Conservation (phyloP, 768 basidiomycete genomes). For the Candolleomyces aberdarensis region DNA sequence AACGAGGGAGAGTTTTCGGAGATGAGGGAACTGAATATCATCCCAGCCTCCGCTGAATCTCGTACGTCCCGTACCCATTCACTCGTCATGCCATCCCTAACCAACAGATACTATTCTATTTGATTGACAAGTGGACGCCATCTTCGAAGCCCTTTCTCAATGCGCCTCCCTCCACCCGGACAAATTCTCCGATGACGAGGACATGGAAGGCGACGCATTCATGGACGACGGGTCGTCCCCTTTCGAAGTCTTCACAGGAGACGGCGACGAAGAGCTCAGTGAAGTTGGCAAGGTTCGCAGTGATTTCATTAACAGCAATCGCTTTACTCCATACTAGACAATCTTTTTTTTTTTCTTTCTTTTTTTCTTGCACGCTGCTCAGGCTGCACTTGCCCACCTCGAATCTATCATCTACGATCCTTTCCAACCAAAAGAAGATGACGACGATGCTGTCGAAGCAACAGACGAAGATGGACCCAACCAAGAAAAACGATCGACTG, state of each 20-base stretch:
- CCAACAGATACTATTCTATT: neutral
- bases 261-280: slow-evolving; percentile 70
- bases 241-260: slow-evolving; percentile 56
- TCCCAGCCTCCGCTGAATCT: slow-evolving; percentile 53
- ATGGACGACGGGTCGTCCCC: slow-evolving; percentile 44
- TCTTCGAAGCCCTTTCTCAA: slow-evolving; percentile 82
- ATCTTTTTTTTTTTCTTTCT: slow-evolving; percentile 25
- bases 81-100: neutral
- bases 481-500: no score
- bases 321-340: slow-evolving; percentile 85
- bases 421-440: slow-evolving; percentile 10
- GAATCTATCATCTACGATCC: slow-evolving; percentile 78
- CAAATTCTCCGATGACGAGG: slow-evolving; percentile 43
- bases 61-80: slow-evolving; percentile 44
- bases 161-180: slow-evolving; percentile 89
- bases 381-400: slow-evolving; percentile 82
- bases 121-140: slow-evolving; percentile 60
- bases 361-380: slow-evolving; percentile 22
- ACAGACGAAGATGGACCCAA: neutral
- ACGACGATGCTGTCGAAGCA: neutral
- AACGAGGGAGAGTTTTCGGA: slow-evolving; percentile 38
- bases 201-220: slow-evolving; percentile 55
- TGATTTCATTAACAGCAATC: slow-evolving; percentile 73
- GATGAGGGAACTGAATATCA: slow-evolving; percentile 81
- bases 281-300: slow-evolving; percentile 94